Evolutionary conservation across 2,329 filamentous ascomycete species (phyloP), one percentile per base, ranked within the genome.

Genomic region (Cladobotryum mycophilum): DNA sequence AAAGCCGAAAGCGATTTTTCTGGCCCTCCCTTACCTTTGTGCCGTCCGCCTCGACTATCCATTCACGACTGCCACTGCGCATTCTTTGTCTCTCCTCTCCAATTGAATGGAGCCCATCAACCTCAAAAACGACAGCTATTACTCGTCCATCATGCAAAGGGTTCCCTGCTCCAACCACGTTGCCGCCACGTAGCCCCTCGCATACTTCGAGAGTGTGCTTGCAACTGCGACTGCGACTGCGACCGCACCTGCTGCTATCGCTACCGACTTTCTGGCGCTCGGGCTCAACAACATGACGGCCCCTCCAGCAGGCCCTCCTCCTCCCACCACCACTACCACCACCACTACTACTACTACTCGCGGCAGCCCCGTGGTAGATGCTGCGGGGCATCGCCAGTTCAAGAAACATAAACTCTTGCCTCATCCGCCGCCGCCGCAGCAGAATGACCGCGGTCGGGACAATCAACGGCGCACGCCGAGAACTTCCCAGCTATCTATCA

Each of bases 401-500:
- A 75, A 70, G 57, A 75, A 66, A 56, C 73, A 75, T 62, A 75
- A 75, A 61, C 56, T 65, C 45, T 60, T 76, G 20, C 73, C 73
- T 53, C 66, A 60, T 47, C 68, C 68, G 38, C 62, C 76, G 18
- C 73, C 73, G 53, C 66, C 60, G 47, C 68, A 67, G 40, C 62
- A 53, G 11, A 58, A 56, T 50, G 60, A 65, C 38, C 59, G 57
- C 47, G 49, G 54, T 3, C 52, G 55, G 38, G 60, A 63, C 46
- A 52, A 54, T 54, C 59, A 55, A 52, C 61, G 56, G 56, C 60
- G 48, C 56, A 53, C 48, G 40, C 54, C 55, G 50, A 55, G 50
- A 47, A 60, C 50, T 15, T 51, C 56, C 51, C 54, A 62, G 41
- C 55, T 65, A 13, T 56, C 57, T 38, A 54, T 65, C 53, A 66